These are phyloP conservation scores for Hyaloscypha variabilis DNA, from an alignment of 495 filamentous ascomycete species.

Conservation along the genomic window DNA sequence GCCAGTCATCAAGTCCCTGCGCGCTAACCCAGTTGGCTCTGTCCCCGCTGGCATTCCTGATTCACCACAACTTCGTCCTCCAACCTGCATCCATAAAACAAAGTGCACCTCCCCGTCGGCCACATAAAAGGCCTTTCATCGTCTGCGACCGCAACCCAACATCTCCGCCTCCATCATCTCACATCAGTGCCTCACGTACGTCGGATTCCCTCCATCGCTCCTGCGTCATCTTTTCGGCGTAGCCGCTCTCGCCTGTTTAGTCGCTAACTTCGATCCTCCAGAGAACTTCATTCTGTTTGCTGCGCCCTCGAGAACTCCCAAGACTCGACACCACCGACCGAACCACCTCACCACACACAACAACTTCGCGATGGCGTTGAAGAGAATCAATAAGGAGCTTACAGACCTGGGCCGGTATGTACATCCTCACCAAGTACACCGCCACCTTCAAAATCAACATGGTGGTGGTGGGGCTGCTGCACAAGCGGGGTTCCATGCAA, in stretches of 20 bases:
- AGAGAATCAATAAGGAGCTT: constrained; percentile 99
- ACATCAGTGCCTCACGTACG: constrained; percentile 18
- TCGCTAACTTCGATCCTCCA: constrained; percentile 27
- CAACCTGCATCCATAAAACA: constrained; percentile 1
- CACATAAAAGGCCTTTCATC: constrained; percentile 9
- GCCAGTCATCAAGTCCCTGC: background rate
- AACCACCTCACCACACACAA: constrained; percentile 29
- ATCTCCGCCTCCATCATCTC: constrained; percentile 13
- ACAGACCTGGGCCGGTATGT: constrained; percentile 97
- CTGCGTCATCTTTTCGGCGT: constrained; percentile 16
- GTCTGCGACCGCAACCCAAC: no score
- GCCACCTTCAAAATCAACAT: constrained; percentile 17
- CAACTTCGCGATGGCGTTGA: constrained; percentile 82
- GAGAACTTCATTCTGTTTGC: constrained; percentile 26
- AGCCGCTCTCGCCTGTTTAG: constrained; percentile 25
- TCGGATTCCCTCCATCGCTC: background rate
- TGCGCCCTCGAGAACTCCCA: constrained; percentile 22
- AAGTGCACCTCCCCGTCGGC: constrained; percentile 2
- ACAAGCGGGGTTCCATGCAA: constrained; percentile 31
- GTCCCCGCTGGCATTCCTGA: constrained; percentile 4
- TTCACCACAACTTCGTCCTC: constrained; percentile 7
- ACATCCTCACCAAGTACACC: constrained; percentile 18
- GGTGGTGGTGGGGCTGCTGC: constrained; percentile 29
- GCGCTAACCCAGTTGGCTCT: constrained; percentile 2
- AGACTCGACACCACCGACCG: constrained; percentile 24